Evolutionary conservation across 768 basidiomycete genomes (phyloP).

Genomic region (Amanita fuliginea): DNA sequence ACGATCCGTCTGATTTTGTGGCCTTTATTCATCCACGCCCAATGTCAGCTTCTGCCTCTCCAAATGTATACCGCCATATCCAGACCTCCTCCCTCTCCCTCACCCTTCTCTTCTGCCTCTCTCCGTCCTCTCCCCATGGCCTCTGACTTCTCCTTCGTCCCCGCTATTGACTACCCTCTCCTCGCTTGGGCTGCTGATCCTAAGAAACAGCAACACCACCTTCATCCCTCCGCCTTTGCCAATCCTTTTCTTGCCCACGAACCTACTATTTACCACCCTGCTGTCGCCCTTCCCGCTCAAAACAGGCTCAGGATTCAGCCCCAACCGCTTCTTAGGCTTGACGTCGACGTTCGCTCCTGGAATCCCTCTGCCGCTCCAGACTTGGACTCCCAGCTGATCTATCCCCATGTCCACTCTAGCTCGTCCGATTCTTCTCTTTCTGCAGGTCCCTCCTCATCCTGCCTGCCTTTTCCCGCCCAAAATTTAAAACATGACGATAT

Average conservation of each 20-base stretch:
- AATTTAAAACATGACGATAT: conserved; percentile 7
- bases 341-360: conserved; percentile 6
- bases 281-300: conserved; percentile 15
- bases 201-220: conserved; percentile 7
- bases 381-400: conserved; percentile 17
- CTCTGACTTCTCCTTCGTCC: background rate
- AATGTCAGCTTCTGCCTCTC: conserved; percentile 4
- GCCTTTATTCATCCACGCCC: conserved; percentile 5
- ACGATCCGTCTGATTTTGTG: conserved; percentile 9
- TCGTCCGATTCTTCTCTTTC: conserved; percentile 6
- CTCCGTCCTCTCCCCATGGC: conserved; percentile 12
- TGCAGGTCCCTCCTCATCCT: background rate
- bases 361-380: conserved; percentile 13
- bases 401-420: conserved; percentile 9
- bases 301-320: conserved; percentile 11
- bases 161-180: conserved; percentile 6
- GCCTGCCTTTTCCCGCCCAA: conserved; percentile 3
- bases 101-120: conserved; percentile 19
- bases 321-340: conserved; percentile 9
- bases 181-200: conserved; percentile 8
- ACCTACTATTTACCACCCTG: background rate
- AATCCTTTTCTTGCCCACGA: conserved; percentile 6
- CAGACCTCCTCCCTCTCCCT: conserved; percentile 22
- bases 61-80: conserved; percentile 25
- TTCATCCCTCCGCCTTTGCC: conserved; percentile 9